Base-by-base conservation (phyloP, 2,329 filamentous ascomycete species). In the Lizonia empirigonia region DNA sequence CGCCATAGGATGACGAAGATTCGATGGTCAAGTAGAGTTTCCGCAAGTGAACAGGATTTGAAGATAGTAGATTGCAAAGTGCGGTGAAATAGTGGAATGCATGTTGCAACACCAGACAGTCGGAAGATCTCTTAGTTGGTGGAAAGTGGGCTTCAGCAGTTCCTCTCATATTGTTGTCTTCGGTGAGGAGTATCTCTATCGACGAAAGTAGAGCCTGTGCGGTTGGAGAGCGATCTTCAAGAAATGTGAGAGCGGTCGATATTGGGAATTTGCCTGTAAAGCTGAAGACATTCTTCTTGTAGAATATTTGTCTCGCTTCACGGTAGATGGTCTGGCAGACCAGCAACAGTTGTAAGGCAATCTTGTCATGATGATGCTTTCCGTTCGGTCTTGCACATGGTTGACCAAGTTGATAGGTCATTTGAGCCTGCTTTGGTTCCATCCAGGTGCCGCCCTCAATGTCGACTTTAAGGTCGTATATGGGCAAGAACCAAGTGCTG, bases 291-390 rank as follows among this genome's bases (percentile, higher is more conserved):
- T 64, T 65, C 27, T 55, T 61, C 10, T 54, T 40, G 36, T 68
- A 67, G 44, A 68, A 65, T 9, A 62, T 19, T 13, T 59, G 46
- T 16, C 39, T 41, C 15, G 63, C 62, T 40, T 69, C 66, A 7
- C n/a, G 7, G 22, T 65, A 56, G 5, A 67, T 40, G 30, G 61
- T 60, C 20, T 56, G 58, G 38, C 60, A 65, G 2, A 62, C 57
- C 27, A 53, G 58, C 20, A 67, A 30, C 19, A 63, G 18, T 9
- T 53, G 42, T 13, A 58, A 30, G 8, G 53, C 38, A 33, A 60
- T 46, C 8, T 20, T 35, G 8, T 44, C 44, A 8, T 19, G n/a
- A 4, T 10, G 7, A 18, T 38, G 16, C 16, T 37, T 23, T n/a
- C 19, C 19, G 16, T 44, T 30, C 5, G 46, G 42, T 13, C 19